Conservation (phyloP, 2,329 filamentous ascomycete genomes). For the Penicillium occitanis region DNA sequence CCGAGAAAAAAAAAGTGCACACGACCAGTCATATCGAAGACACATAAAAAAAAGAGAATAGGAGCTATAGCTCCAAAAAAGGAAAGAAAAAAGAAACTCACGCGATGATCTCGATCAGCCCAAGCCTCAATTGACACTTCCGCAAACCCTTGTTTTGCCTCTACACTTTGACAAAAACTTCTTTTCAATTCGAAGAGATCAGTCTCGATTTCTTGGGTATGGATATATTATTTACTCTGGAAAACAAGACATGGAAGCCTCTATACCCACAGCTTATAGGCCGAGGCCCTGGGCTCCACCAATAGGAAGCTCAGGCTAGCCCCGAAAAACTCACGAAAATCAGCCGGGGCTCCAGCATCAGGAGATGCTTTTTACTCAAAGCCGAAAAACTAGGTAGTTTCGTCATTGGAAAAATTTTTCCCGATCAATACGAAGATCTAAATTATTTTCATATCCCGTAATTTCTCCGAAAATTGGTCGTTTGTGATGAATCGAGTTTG, state of each 20-base stretch:
- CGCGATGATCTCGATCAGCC: background rate
- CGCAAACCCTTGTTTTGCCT: background rate
- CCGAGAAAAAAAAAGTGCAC: background rate
- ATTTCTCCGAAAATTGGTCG: background rate
- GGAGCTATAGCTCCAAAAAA: background rate
- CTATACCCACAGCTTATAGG: background rate
- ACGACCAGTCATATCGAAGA: background rate
- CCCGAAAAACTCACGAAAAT: conserved; percentile 2
- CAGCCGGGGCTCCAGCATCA: conserved; percentile 1
- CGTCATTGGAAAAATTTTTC: background rate
- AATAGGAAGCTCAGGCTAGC: background rate
- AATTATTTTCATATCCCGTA: background rate
- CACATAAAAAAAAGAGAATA: background rate
- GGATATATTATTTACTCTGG: background rate
- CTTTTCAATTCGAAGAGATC: background rate
- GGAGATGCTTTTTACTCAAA: background rate
- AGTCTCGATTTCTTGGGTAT: background rate
- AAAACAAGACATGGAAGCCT: background rate
- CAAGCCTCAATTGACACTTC: background rate
- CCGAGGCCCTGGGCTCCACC: background rate
- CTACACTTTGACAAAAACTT: background rate
- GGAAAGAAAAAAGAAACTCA: background rate
- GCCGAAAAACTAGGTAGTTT: background rate
- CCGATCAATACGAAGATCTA: too few species aligned
- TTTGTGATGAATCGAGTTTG: background rate